phyloP scores from a whole-genome alignment of 495 filamentous ascomycete genomes.

The Halenospora varia region DNA sequence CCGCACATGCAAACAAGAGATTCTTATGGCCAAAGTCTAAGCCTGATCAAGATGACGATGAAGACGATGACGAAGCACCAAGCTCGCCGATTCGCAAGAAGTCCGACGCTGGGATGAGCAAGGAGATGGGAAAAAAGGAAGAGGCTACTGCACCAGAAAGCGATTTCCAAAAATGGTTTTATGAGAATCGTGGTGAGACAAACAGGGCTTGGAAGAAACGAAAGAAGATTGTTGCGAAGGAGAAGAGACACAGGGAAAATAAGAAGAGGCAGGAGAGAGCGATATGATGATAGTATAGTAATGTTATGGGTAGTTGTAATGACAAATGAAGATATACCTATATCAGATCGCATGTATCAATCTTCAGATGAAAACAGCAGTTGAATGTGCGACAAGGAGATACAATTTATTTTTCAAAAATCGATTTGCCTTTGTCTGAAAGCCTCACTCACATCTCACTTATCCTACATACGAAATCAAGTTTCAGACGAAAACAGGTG shows the following conservation, averaged over 20 bases:
- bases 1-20: slow-evolving; percentile 61
- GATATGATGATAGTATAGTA: no score
- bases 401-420: no score
- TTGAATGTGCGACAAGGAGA: no score
- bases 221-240: slow-evolving; percentile 75
- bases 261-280: slow-evolving; percentile 46
- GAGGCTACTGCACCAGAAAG: slow-evolving; percentile 39
- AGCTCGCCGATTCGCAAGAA: slow-evolving; percentile 25
- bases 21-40: slow-evolving; percentile 44
- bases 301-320: no score
- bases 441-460: no score
- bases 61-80: slow-evolving; percentile 34
- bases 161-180: slow-evolving; percentile 88
- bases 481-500: no score
- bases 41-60: slow-evolving; percentile 31
- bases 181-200: slow-evolving; percentile 82
- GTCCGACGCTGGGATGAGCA: neutral
- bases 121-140: slow-evolving; percentile 23
- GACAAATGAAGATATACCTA: no score
- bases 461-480: no score
- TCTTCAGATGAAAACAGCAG: no score
- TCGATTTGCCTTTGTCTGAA: no score
- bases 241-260: slow-evolving; percentile 83
- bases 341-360: no score
- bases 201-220: slow-evolving; percentile 90